A percentile compares a stretch with the other conserved stretches of the same genome.
Evolutionary conservation across 495 filamentous ascomycete genomes (phyloP).

Genomic region (Aspergillus haitiensis): DNA sequence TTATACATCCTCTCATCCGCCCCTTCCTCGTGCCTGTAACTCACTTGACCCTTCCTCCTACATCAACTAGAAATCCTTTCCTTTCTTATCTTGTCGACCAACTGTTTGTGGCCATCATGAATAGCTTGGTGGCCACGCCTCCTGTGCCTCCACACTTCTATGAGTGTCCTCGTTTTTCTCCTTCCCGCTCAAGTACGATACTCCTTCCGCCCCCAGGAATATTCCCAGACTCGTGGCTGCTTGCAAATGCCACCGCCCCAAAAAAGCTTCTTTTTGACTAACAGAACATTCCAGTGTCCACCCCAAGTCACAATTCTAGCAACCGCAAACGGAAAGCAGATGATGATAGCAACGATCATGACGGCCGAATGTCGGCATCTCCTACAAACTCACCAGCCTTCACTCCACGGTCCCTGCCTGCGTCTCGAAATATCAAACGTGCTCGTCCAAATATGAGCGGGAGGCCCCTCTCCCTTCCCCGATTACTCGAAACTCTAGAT

Average conservation of each 20-base stretch:
- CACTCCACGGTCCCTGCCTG: slow-evolving; percentile 61
- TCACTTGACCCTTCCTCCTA: slow-evolving; percentile 22
- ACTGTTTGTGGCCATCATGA: slow-evolving; percentile 55
- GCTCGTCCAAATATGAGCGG: slow-evolving; percentile 68
- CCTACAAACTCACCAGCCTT: slow-evolving; percentile 77
- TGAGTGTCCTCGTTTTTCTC: slow-evolving; percentile 67
- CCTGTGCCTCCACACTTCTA: slow-evolving; percentile 77
- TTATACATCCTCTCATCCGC: no score
- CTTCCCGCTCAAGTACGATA: slow-evolving; percentile 65
- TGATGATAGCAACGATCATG: slow-evolving; percentile 65
- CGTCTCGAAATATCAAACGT: slow-evolving; percentile 65
- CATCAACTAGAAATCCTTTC: slow-evolving; percentile 14
- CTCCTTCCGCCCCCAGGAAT: background rate
- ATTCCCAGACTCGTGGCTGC: background rate
- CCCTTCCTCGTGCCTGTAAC: slow-evolving; percentile 17
- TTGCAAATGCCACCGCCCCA: background rate
- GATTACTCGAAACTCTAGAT: slow-evolving; percentile 88
- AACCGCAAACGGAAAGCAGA: slow-evolving; percentile 86
- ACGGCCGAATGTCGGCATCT: slow-evolving; percentile 85
- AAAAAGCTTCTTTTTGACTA: slow-evolving; percentile 19
- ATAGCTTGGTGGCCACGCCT: slow-evolving; percentile 62
- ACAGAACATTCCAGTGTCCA: slow-evolving; percentile 49
- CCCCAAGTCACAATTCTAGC: slow-evolving; percentile 50
- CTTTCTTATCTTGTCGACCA: slow-evolving; percentile 32
- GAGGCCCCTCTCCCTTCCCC: slow-evolving; percentile 74